Evolutionary conservation across 345 rosid species (phyloP).

Genomic region (Rhizophora apiculata): DNA sequence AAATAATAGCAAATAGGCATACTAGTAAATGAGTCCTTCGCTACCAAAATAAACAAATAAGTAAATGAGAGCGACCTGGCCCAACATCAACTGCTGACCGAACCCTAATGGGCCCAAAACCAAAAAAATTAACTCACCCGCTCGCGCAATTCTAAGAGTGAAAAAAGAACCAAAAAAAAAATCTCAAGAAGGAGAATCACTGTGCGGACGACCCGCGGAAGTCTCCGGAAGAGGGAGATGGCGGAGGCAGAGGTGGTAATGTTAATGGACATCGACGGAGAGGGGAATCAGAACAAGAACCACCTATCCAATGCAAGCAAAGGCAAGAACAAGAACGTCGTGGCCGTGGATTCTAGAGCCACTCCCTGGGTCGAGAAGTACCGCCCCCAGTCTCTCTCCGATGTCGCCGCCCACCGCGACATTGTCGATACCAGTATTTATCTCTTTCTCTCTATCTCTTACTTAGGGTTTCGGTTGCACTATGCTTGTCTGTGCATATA

Average conservation of each 20-base stretch:
- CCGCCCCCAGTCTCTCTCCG: conserved; percentile 91
- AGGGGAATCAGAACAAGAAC: conserved; percentile 25
- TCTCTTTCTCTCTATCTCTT: not conserved
- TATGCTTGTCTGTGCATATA: not conserved
- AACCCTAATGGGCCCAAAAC: no score
- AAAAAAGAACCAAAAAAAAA: no score
- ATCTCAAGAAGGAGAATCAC: no score
- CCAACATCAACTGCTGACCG: no score
- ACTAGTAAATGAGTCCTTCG: no score
- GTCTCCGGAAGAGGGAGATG: conserved; percentile 27
- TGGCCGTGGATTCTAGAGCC: conserved; percentile 43
- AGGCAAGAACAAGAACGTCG: conserved; percentile 46
- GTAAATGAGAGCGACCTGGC: no score
- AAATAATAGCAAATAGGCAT: no score
- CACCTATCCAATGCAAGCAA: conserved; percentile 33
- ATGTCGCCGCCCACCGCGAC: conserved; percentile 98
- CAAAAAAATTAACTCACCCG: no score
- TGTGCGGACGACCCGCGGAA: no score
- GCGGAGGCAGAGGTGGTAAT: conserved; percentile 56
- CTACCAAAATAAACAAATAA: no score
- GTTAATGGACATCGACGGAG: conserved; percentile 77
- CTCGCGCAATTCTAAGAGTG: no score
- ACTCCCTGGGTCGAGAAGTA: conserved; percentile 97
- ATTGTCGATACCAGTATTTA: conserved; percentile 85
- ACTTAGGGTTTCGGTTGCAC: conserved; percentile 6